Conservation (phyloP, 208 protist genomes). For the Leishmania arabica region DNA sequence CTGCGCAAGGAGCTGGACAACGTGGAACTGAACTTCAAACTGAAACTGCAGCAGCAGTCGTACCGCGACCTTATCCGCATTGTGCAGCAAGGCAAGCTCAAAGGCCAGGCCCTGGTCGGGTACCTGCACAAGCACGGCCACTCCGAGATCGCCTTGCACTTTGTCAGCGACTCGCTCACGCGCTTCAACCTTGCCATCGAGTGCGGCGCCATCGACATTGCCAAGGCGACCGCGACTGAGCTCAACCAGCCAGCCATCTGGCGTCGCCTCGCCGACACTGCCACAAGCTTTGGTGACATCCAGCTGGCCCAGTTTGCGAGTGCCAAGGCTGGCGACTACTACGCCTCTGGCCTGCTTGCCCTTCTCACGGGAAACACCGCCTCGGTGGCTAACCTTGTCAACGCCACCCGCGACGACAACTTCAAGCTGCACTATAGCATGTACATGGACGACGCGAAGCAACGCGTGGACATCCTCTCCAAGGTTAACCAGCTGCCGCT, state of each 20-base stretch:
- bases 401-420: conserved; percentile 87
- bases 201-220: conserved; percentile 97
- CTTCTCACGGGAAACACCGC: conserved; percentile 96
- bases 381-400: conserved; percentile 94
- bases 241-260: conserved; percentile 94
- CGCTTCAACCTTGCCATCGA: conserved; percentile 98
- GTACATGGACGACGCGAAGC: conserved; percentile 88
- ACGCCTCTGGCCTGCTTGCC: conserved; percentile 94
- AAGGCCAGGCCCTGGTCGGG: conserved; percentile 97
- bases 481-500: conserved; percentile 67
- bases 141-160: conserved; percentile 97
- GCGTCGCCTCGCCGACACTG: conserved; percentile 92
- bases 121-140: conserved; percentile 98
- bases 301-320: conserved; percentile 96
- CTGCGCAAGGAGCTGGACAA: conserved; percentile 90
- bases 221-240: conserved; percentile 85
- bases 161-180: conserved; percentile 97
- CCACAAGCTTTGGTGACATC: conserved; percentile 95
- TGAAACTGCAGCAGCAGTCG: conserved; percentile 92
- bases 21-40: conserved; percentile 97
- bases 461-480: conserved; percentile 85
- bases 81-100: conserved; percentile 91
- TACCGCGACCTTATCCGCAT: conserved; percentile 96
- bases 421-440: conserved; percentile 94
- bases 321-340: conserved; percentile 94